These are phyloP conservation scores for Salvia sclarea DNA, from an alignment of 305 asterid species.

Conservation along the genomic window DNA sequence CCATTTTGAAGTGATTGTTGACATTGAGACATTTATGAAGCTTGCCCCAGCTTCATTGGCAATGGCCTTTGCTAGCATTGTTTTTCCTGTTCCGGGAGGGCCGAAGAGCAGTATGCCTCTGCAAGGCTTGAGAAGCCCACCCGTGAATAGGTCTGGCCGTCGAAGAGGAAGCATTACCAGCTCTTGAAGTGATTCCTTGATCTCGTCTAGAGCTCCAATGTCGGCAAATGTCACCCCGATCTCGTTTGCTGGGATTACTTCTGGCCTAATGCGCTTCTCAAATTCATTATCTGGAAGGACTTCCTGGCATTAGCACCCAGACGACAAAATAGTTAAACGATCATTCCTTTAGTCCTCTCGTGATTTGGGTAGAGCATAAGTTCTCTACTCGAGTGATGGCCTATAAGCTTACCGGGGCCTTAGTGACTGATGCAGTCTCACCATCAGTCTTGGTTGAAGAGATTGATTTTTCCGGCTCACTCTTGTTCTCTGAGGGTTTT, in stretches of 20 bases:
- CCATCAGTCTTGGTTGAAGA: conserved; percentile 51
- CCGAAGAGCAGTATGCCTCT: conserved; percentile 93
- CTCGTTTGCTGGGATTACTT: conserved; percentile 85
- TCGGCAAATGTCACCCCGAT: conserved; percentile 86
- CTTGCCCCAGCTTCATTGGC: conserved; percentile 98
- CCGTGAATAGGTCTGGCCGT: conserved; percentile 89
- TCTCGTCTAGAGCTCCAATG: conserved; percentile 82
- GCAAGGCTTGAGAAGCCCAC: conserved; percentile 96
- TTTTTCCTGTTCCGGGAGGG: conserved; percentile 96
- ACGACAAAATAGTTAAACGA: background rate
- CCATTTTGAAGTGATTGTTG: conserved; percentile 97
- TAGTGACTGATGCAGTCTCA: conserved; percentile 50
- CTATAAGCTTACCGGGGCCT: conserved; percentile 55
- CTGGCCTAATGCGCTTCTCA: conserved; percentile 90
- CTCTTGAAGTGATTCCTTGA: conserved; percentile 87
- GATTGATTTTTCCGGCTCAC: conserved; percentile 53
- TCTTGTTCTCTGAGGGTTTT: conserved; percentile 50
- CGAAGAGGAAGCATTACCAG: conserved; percentile 95
- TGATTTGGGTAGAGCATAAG: background rate
- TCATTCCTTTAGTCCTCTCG: background rate
- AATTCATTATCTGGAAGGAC: conserved; percentile 82
- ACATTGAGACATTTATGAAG: conserved; percentile 94
- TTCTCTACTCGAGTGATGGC: background rate
- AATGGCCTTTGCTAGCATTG: conserved; percentile 96
- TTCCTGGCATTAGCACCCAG: conserved; percentile 53